Percentiles rank a stretch among this genome's conserved stretches.
Conservation (phyloP, 345 rosid genomes). For the Cardiospermum halicacabum region DNA sequence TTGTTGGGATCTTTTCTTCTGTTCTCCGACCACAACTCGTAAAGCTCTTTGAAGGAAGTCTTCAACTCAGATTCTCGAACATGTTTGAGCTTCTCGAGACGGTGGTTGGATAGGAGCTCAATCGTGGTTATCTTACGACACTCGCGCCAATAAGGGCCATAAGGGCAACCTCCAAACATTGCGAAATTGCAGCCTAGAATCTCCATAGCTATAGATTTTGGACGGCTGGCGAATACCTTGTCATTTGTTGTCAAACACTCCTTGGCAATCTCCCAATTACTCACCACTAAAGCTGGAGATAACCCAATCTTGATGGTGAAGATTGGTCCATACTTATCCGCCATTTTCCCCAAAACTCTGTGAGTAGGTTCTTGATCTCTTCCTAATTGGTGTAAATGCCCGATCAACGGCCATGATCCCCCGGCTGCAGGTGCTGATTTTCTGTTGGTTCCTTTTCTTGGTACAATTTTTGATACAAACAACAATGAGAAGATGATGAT, state of each 20-base stretch:
- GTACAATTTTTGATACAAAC: neutral
- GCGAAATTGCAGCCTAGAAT: slow-evolving; percentile 18
- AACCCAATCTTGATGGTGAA: slow-evolving; percentile 32
- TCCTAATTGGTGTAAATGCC: slow-evolving; percentile 37
- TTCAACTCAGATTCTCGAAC: slow-evolving; percentile 16
- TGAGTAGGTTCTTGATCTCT: slow-evolving; percentile 26
- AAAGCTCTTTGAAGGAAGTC: slow-evolving; percentile 7
- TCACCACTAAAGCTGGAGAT: slow-evolving; percentile 22
- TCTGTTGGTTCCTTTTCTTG: neutral
- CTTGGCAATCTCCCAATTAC: slow-evolving; percentile 23
- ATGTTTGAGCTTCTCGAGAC: slow-evolving; percentile 20
- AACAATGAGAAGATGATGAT: neutral
- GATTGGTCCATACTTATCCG: slow-evolving; percentile 27
- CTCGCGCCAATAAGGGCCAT: slow-evolving; percentile 34
- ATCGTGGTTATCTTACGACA: slow-evolving; percentile 19
- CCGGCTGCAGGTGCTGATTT: slow-evolving; percentile 19
- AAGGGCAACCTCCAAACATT: slow-evolving; percentile 17
- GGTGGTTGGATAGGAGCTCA: slow-evolving; percentile 34
- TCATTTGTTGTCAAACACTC: slow-evolving; percentile 35
- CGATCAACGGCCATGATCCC: slow-evolving; percentile 40
- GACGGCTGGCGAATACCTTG: slow-evolving; percentile 21
- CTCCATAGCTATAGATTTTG: slow-evolving; percentile 12
- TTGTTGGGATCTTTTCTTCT: neutral
- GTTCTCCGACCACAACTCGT: slow-evolving; percentile 4
- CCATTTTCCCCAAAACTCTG: slow-evolving; percentile 26